These are phyloP conservation scores for Hypoxylon intermedium DNA, from an alignment of 495 filamentous ascomycete species.

Conservation along the genomic window DNA sequence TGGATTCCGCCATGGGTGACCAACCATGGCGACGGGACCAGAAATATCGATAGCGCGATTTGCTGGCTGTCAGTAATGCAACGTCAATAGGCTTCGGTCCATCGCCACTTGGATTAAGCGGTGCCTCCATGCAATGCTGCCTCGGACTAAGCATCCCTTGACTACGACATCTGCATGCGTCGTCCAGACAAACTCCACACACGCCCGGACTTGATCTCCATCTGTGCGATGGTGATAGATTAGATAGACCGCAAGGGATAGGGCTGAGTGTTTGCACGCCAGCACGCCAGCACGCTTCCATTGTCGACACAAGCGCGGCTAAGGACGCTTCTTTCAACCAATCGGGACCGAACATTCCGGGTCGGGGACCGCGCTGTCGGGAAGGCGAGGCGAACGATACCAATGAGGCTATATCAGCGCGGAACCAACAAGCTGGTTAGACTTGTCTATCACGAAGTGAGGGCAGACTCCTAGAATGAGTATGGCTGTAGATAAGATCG, in stretches of 20 bases:
- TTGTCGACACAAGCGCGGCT: neutral
- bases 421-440: neutral
- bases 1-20: no score
- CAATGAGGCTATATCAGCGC: slow-evolving; percentile 7
- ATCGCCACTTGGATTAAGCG: no score
- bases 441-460: neutral
- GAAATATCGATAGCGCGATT: no score
- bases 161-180: neutral
- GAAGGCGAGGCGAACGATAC: slow-evolving; percentile 19
- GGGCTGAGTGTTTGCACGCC: slow-evolving; percentile 14
- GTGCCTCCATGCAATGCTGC: neutral
- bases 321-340: slow-evolving; percentile 1
- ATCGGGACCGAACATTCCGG: slow-evolving; percentile 4
- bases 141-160: neutral
- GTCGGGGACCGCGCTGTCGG: slow-evolving; percentile 5
- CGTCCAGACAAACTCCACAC: neutral
- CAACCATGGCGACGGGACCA: no score
- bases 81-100: no score
- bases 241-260: neutral
- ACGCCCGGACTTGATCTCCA: neutral
- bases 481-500: slow-evolving; percentile 1
- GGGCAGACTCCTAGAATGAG: slow-evolving; percentile 8
- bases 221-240: neutral
- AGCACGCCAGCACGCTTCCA: neutral
- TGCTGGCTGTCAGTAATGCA: no score